Evolutionary conservation across 768 basidiomycete species (phyloP).

Genomic region (Coprinellus aureogranulatus): DNA sequence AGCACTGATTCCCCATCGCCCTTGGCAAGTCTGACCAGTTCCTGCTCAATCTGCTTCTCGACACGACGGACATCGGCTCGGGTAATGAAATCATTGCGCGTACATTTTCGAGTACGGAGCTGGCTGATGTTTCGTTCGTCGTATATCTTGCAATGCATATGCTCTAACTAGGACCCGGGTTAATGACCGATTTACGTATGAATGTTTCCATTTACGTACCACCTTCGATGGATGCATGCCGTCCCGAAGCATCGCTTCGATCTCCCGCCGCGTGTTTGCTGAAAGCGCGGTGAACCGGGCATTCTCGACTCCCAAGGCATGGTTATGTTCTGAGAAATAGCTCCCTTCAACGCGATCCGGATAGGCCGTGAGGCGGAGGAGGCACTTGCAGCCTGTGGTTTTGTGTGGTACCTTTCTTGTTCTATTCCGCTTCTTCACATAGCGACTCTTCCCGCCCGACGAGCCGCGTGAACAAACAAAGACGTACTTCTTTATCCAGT

Average conservation of each 20-base stretch:
- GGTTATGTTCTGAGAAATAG: background rate
- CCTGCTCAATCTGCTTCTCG: constrained; percentile 12
- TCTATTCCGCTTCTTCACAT: background rate
- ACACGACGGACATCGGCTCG: constrained; percentile 5
- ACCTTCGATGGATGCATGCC: too few relatives aligned
- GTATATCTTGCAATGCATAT: background rate
- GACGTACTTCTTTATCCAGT: background rate
- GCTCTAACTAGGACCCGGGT: background rate
- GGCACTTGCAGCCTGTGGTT: background rate
- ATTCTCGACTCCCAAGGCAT: background rate
- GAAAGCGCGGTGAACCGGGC: background rate
- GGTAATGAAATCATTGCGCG: constrained; percentile 5
- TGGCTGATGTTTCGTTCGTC: background rate
- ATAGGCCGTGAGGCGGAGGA: background rate
- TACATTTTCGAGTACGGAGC: background rate
- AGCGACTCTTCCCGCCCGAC: background rate
- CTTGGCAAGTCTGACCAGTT: constrained; percentile 2
- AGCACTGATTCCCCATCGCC: constrained; percentile 10
- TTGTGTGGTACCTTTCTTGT: background rate
- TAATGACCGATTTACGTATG: too few relatives aligned
- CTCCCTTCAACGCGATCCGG: background rate
- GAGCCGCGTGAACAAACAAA: background rate
- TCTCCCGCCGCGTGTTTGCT: background rate
- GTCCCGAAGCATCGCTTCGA: too few relatives aligned
- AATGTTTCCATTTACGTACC: too few relatives aligned